Evolutionary conservation across 441 rosid species (phyloP), one percentile per base, ranked within the genome.

Genomic region (Adansonia gregorii): DNA sequence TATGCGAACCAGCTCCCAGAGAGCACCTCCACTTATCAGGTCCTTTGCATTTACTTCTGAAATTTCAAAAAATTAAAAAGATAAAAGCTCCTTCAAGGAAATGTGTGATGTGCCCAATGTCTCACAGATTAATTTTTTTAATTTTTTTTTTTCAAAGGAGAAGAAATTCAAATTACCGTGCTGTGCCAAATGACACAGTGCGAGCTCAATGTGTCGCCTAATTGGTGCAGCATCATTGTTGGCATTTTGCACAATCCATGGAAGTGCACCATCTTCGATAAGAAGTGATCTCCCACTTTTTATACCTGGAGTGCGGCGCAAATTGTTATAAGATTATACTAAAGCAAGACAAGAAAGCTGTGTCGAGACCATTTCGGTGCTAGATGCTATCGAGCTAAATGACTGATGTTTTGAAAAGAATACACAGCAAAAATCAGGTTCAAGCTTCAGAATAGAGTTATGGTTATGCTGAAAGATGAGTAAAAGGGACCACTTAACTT

Each of bases 131-230:
- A 27, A 1, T 27, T 1, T 27, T 27, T 46, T 15, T n/a, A 35
- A 8, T 20, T 45, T 31, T 60, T 20, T 45, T 31, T 60, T 35
- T 5, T 8, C 0, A 8, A 8, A 15, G 3, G 1, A 17, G 64
- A 39, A 78, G 19, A 19, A 72, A 67, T 73, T 35, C 22, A n/a
- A 78, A 85, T 87, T 76, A 96, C 98, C 99, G 61, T 96, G 98
- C 65, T 96, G 99, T 70, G 99, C 98, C 76, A 96, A 82, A 85
- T 96, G 99, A 85, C 99, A 96, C 15, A 96, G 85, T n/a, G 98
- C 98, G 6, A 96, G 99, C 87, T 96, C 99, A 56, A 91, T 89
- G 81, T 96, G 99, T 60, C 99, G 97, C 87, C 98, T 91, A 80
- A 94, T 93, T 41, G 96, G 92, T 4, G 98, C 89, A 55, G 98